Conservation (phyloP, 2,329 filamentous ascomycete species). For the Zasmidium angulare region DNA sequence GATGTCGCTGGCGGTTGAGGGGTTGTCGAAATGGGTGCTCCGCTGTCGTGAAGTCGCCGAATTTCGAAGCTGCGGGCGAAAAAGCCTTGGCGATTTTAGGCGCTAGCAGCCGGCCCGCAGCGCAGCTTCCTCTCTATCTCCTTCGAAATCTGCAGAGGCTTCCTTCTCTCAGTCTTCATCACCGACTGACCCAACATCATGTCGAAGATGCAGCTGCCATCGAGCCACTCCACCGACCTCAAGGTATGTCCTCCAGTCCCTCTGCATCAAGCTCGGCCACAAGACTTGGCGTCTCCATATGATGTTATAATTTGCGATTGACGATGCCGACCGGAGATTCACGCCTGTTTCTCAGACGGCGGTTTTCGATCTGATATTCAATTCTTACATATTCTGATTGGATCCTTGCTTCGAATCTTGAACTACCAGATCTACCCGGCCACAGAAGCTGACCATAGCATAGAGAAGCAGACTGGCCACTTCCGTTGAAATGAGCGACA, state of each 20-base stretch:
- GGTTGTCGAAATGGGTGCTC: background rate
- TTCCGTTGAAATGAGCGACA: background rate
- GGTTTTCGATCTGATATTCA: constrained; percentile 77
- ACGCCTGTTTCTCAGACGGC: constrained; percentile 85
- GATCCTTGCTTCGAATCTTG: background rate
- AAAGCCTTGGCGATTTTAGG: no score
- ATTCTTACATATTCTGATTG: constrained; percentile 97
- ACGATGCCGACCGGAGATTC: constrained; percentile 78
- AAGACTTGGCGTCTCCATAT: constrained; percentile 41
- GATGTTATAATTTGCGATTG: constrained; percentile 99
- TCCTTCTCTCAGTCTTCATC: background rate
- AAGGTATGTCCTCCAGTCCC: constrained; percentile 7
- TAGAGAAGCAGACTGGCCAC: background rate
- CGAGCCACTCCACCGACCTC: background rate
- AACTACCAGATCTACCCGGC: background rate
- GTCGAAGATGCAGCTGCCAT: background rate
- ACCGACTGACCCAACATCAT: background rate
- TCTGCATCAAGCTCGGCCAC: background rate
- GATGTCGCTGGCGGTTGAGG: constrained; percentile 6
- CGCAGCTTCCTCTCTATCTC: background rate
- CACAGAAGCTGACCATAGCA: background rate
- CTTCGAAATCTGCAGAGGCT: constrained; percentile 1
- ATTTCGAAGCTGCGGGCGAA: no score
- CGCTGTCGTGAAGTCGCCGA: constrained; percentile 3
- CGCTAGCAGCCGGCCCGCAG: background rate